Percentiles rank a stretch among this genome's conserved stretches.
phyloP scores from a whole-genome alignment of 164 flowering plant genomes.

The Berberis thunbergii region DNA sequence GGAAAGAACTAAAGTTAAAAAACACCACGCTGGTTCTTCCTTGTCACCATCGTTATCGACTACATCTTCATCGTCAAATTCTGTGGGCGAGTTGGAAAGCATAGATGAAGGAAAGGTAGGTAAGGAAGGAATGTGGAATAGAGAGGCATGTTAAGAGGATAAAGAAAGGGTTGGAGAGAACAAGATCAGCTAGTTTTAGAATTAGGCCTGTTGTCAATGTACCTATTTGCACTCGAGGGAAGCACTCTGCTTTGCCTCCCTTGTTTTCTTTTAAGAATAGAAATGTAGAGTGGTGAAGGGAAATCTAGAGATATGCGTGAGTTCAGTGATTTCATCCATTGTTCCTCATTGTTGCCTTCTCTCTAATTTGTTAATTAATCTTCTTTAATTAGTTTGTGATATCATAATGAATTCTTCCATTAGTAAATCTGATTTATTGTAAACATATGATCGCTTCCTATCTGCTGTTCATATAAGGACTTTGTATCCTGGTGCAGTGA shows the following conservation, averaged over 20 bases:
- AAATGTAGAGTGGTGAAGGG: conserved; percentile 38
- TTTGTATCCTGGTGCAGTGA: too few relatives aligned
- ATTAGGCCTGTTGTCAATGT: conserved; percentile 76
- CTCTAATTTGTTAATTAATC: too few relatives aligned
- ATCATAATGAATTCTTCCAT: too few relatives aligned
- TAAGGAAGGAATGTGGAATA: conserved; percentile 24
- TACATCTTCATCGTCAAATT: conserved; percentile 30
- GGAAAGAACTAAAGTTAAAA: conserved; percentile 88
- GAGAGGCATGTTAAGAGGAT: conserved; percentile 50
- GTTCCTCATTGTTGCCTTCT: too few relatives aligned
- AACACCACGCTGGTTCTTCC: conserved; percentile 37
- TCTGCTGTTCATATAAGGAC: too few relatives aligned
- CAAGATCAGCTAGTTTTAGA: conserved; percentile 69
- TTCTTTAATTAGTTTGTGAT: too few relatives aligned
- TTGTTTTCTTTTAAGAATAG: conserved; percentile 54
- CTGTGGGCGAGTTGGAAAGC: conserved; percentile 25
- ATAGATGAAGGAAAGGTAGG: conserved; percentile 17
- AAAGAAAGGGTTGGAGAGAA: conserved; percentile 73
- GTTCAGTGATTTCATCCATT: too few relatives aligned
- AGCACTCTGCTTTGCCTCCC: conserved; percentile 46
- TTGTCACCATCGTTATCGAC: conserved; percentile 44
- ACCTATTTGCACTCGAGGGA: conserved; percentile 48
- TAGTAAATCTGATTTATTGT: too few relatives aligned
- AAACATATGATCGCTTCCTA: too few relatives aligned
- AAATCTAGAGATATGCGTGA: too few relatives aligned